Evolutionary conservation across 2,329 filamentous ascomycete species (phyloP).

Genomic region (Venturia asperata): DNA sequence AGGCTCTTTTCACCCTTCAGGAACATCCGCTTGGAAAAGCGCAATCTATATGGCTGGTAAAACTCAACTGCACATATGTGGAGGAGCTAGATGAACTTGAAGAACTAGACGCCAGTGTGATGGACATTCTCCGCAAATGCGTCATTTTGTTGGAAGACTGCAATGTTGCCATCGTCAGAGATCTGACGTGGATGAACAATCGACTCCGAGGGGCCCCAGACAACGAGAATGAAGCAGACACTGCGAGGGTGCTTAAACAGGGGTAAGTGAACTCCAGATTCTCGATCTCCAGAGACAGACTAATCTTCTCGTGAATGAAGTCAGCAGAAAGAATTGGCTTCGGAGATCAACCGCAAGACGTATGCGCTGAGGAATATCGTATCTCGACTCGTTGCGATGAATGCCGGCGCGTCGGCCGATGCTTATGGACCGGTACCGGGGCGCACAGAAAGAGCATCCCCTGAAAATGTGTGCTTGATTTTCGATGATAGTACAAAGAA

Average conservation of each 20-base stretch:
- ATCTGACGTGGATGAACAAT: neutral
- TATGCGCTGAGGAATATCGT: neutral
- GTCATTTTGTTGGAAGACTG: neutral
- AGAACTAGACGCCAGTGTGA: neutral
- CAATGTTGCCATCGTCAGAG: neutral
- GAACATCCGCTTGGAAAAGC: neutral
- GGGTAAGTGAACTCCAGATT: neutral
- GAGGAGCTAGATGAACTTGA: neutral
- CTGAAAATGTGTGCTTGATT: neutral
- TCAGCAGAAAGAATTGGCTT: neutral
- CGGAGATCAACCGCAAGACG: neutral
- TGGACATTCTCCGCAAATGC: neutral
- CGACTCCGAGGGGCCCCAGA: neutral
- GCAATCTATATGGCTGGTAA: neutral
- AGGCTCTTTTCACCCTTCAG: neutral
- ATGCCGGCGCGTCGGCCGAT: neutral
- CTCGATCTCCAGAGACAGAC: neutral
- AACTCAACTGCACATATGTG: neutral
- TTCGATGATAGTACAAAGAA: conserved; percentile 1
- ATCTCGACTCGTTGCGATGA: neutral
- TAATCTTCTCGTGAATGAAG: neutral
- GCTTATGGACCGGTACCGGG: neutral
- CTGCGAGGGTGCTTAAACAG: neutral
- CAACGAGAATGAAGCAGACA: neutral
- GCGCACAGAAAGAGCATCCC: neutral